Percentiles rank a stretch among this genome's conserved stretches.
These are phyloP conservation scores for Articulospora tetracladia DNA, from an alignment of 495 filamentous ascomycete genomes.

Conservation along the genomic window DNA sequence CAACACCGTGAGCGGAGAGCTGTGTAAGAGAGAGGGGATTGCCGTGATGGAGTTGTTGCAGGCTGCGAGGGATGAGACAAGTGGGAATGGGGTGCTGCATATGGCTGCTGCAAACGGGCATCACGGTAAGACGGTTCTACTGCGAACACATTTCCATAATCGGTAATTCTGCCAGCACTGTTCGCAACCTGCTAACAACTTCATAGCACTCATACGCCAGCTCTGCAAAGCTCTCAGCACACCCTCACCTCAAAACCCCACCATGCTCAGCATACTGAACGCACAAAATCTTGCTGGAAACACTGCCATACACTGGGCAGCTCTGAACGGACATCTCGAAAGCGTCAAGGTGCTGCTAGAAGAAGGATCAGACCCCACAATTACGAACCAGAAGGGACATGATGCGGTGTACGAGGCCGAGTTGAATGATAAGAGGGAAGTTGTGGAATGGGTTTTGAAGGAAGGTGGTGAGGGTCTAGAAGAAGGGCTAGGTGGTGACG, in stretches of 20 bases:
- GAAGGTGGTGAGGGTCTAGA: conserved; percentile 50
- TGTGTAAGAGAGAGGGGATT: conserved; percentile 51
- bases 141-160: background rate
- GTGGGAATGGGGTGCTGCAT: conserved; percentile 72
- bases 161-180: background rate
- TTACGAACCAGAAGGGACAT: conserved; percentile 77
- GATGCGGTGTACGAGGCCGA: conserved; percentile 85
- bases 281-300: conserved; percentile 74
- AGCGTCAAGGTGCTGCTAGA: conserved; percentile 72
- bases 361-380: conserved; percentile 63
- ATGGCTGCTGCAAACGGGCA: conserved; percentile 91
- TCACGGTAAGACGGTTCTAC: conserved; percentile 45
- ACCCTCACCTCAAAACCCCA: conserved; percentile 19
- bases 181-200: too few species aligned
- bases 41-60: conserved; percentile 53
- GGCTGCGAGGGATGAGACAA: conserved; percentile 63
- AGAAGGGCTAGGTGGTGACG: conserved; percentile 36
- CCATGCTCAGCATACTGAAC: conserved; percentile 53
- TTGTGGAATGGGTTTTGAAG: conserved; percentile 62
- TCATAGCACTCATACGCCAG: conserved; percentile 39
- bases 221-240: conserved; percentile 41
- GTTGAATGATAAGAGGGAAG: conserved; percentile 61
- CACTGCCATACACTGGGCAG: conserved; percentile 89
- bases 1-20: conserved; percentile 48
- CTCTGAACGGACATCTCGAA: conserved; percentile 78